Conservation (phyloP, 495 filamentous ascomycete species). For the Hyaloscypha variabilis region DNA sequence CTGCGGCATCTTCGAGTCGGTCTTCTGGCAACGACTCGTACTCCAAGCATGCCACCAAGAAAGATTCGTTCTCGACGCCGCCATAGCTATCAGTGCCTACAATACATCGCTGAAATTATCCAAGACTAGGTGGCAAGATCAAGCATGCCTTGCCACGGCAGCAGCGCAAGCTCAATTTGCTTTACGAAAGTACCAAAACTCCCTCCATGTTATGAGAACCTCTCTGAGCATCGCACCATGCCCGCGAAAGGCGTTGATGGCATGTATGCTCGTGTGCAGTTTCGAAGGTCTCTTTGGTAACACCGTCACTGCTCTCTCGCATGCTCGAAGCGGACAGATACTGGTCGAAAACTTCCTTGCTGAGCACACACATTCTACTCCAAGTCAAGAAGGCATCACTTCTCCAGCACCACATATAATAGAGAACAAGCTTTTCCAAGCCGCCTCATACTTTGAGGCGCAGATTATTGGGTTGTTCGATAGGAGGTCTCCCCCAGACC, state of each 20-base stretch:
- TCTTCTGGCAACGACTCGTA: constrained; percentile 49
- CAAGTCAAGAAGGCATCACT: not conserved
- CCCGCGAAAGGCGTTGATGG: constrained; percentile 1
- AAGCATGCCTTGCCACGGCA: not conserved
- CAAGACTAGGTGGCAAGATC: not conserved
- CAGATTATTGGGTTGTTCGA: constrained; percentile 8
- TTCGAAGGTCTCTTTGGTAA: constrained; percentile 10
- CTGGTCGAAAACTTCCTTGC: constrained; percentile 6
- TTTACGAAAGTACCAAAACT: constrained; percentile 6
- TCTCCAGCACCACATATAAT: constrained; percentile 3
- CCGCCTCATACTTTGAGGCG: not conserved
- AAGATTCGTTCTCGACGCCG: constrained; percentile 1
- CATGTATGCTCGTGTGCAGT: constrained; percentile 4
- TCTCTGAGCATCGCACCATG: not conserved
- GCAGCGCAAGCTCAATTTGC: not conserved
- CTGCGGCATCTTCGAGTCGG: constrained; percentile 44
- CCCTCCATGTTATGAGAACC: not conserved
- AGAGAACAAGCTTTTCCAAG: constrained; percentile 3
- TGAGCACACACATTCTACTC: not conserved
- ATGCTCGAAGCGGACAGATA: constrained; percentile 9
- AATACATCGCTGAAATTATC: not conserved
- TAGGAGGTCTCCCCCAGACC: not conserved
- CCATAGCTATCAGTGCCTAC: constrained; percentile 11
- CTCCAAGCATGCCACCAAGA: constrained; percentile 24
- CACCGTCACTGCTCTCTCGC: constrained; percentile 3